Evolutionary conservation across 129 eudicot species (phyloP).

Genomic region (Centaurea solstitialis): DNA sequence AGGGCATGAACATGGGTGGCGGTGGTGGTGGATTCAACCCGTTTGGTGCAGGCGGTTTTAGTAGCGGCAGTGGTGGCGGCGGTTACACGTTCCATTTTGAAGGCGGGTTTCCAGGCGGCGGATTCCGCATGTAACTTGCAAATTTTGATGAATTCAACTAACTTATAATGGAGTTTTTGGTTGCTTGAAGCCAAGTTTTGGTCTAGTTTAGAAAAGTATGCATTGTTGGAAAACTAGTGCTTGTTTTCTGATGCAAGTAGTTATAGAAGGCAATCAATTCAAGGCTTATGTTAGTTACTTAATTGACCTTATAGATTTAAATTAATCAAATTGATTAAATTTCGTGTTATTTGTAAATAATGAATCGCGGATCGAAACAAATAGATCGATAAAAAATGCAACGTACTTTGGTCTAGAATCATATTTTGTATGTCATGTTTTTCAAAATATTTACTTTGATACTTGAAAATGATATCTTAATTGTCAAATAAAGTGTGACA

Average conservation of each 20-base stretch:
- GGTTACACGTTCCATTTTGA: constrained; percentile 91
- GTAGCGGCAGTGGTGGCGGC: constrained; percentile 73
- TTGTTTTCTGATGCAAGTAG: neutral
- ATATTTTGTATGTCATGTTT: neutral
- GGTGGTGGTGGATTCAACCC: constrained; percentile 85
- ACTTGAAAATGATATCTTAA: neutral
- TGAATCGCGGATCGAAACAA: neutral
- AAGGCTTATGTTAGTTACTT: neutral
- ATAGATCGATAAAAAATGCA: neutral
- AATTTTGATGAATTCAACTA: constrained; percentile 16
- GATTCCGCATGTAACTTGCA: constrained; percentile 55
- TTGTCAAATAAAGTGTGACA: too few relatives aligned
- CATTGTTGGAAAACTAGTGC: neutral
- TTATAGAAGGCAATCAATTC: neutral
- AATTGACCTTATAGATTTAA: neutral
- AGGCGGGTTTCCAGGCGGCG: constrained; percentile 89
- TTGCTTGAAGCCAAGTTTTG: neutral
- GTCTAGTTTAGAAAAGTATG: neutral
- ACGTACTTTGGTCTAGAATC: neutral
- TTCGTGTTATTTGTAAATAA: neutral
- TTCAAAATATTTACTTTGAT: neutral
- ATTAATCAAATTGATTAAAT: too few relatives aligned
- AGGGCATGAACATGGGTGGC: constrained; percentile 85
- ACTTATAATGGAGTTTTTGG: constrained; percentile 5
- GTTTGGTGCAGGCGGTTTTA: constrained; percentile 92